These are phyloP conservation scores for Lepidium campestre DNA, from an alignment of 441 rosid species.

Conservation along the genomic window DNA sequence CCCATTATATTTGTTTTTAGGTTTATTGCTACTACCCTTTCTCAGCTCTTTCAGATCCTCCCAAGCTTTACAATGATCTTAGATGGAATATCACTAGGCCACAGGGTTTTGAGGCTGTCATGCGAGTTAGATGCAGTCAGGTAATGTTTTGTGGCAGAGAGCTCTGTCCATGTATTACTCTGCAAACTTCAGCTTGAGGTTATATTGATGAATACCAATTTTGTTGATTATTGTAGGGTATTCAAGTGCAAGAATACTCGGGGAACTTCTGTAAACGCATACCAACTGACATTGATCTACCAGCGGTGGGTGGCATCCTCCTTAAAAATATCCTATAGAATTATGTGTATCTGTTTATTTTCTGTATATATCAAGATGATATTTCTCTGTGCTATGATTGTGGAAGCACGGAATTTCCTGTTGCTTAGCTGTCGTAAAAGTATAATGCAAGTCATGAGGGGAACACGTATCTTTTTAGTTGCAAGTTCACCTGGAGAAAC, in stretches of 20 bases:
- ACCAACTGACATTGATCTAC: slow-evolving; percentile 41
- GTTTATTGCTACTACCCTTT: slow-evolving; percentile 90
- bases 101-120: slow-evolving; percentile 98
- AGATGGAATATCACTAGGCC: slow-evolving; percentile 98
- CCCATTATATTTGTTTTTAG: slow-evolving; percentile 36
- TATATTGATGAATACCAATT: slow-evolving; percentile 18
- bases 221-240: slow-evolving; percentile 51
- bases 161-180: slow-evolving; percentile 8
- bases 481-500: neutral
- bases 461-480: neutral
- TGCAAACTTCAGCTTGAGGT: slow-evolving; percentile 5
- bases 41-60: slow-evolving; percentile 84
- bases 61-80: slow-evolving; percentile 95
- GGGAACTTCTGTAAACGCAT: slow-evolving; percentile 97
- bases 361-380: neutral
- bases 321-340: neutral
- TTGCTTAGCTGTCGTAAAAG: neutral
- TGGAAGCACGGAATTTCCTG: neutral
- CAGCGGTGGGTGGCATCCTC: slow-evolving; percentile 22
- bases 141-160: slow-evolving; percentile 35
- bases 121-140: slow-evolving; percentile 99
- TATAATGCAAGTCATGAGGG: neutral
- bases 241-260: slow-evolving; percentile 94
- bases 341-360: neutral
- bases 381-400: neutral